Conservation (phyloP, 352 stramenopile species). For the Phytophthora lateralis region DNA sequence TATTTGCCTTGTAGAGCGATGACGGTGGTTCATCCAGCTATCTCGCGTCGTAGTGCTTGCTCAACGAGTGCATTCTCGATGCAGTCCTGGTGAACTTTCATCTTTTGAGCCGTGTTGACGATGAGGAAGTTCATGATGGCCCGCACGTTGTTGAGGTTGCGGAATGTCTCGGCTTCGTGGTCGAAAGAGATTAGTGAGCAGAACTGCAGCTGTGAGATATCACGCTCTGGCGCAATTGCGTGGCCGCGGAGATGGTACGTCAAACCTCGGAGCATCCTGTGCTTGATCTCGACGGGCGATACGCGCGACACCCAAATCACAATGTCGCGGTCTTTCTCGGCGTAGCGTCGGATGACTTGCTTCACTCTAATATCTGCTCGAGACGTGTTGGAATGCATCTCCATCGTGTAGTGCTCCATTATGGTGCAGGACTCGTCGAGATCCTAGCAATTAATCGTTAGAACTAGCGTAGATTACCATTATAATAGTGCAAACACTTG, state of each 20-base stretch:
- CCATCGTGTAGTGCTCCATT: constrained; percentile 35
- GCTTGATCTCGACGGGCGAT: constrained; percentile 53
- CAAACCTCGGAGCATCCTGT: constrained; percentile 38
- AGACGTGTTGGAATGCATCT: constrained; percentile 28
- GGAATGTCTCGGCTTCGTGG: constrained; percentile 11
- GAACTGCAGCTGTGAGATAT: constrained; percentile 21
- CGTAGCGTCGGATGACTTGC: constrained; percentile 57
- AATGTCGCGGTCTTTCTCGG: constrained; percentile 53
- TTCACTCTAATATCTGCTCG: constrained; percentile 45
- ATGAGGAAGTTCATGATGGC: constrained; percentile 32
- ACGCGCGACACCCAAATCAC: constrained; percentile 56
- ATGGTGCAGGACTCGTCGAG: constrained; percentile 32
- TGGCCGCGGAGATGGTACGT: constrained; percentile 58
- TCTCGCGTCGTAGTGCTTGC: constrained; percentile 11
- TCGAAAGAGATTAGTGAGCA: constrained; percentile 26
- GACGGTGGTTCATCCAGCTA: constrained; percentile 1
- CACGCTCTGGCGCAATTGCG: constrained; percentile 32
- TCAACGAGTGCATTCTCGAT: constrained; percentile 28
- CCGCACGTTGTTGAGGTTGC: constrained; percentile 23
- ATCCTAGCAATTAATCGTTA: constrained; percentile 10
- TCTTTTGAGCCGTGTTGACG: constrained; percentile 31
- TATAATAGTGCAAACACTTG: no score
- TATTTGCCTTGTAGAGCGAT: background rate
- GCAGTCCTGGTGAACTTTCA: constrained; percentile 29
- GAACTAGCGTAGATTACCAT: background rate